Evolutionary conservation across 768 basidiomycete genomes (phyloP).

Genomic region (Naematelia encephala): DNA sequence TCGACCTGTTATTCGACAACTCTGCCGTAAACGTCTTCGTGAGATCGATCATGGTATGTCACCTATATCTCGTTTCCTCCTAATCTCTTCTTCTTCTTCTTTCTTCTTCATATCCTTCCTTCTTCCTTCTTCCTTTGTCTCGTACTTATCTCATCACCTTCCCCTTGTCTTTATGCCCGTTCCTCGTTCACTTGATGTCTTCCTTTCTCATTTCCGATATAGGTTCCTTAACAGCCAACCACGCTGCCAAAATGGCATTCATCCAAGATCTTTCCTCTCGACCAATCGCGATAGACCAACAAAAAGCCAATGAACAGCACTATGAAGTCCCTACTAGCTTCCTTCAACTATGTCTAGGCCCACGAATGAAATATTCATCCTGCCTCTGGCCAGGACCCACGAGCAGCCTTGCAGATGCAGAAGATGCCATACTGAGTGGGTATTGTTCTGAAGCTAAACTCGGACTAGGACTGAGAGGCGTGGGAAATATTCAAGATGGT

Average conservation of each 20-base stretch:
- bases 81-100: not conserved
- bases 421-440: slow-evolving; percentile 63
- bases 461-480: slow-evolving; percentile 39
- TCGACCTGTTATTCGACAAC: slow-evolving; percentile 55
- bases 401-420: slow-evolving; percentile 62
- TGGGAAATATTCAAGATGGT: slow-evolving; percentile 16
- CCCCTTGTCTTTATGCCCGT: no score
- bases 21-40: slow-evolving; percentile 59
- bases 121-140: not conserved
- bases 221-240: slow-evolving; percentile 57
- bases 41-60: slow-evolving; percentile 63
- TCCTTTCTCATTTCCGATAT: not conserved
- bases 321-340: slow-evolving; percentile 63
- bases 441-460: slow-evolving; percentile 67
- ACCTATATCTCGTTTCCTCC: not conserved
- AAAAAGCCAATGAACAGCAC: slow-evolving; percentile 72
- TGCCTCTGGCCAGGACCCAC: slow-evolving; percentile 63
- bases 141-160: not conserved
- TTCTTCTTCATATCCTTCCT: not conserved
- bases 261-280: slow-evolving; percentile 59
- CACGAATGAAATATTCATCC: slow-evolving; percentile 65
- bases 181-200: no score
- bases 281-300: slow-evolving; percentile 62
- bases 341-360: slow-evolving; percentile 65
- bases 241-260: slow-evolving; percentile 66